These are phyloP conservation scores for Metschnikowia kofuensis DNA, from an alignment of 805 yeast species.

Conservation along the genomic window DNA sequence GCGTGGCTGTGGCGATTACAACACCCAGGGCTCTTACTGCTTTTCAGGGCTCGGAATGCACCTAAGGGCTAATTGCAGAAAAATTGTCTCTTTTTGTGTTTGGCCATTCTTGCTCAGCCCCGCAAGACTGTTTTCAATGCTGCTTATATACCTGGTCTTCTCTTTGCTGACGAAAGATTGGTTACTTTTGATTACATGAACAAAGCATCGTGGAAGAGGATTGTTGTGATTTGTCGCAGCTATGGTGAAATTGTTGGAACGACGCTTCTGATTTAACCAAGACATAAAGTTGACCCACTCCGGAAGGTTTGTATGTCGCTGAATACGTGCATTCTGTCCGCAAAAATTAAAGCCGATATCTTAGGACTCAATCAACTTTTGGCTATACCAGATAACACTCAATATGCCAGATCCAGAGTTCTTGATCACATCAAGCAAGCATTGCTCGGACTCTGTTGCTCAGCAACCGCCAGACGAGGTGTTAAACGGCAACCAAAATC, in stretches of 20 bases:
- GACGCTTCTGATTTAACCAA: constrained; percentile 2
- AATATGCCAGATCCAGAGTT: constrained; percentile 43
- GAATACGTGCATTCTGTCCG: not conserved
- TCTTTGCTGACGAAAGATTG: not conserved
- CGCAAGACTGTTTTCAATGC: too few species aligned
- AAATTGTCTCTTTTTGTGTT: not conserved
- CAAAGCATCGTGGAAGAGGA: constrained; percentile 1
- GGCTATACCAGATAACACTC: too few species aligned
- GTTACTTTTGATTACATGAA: not conserved
- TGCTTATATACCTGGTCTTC: not conserved
- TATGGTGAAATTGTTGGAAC: constrained; percentile 10
- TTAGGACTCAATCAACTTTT: too few species aligned
- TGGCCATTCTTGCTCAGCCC: not conserved
- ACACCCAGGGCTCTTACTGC: too few species aligned
- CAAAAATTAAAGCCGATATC: not conserved
- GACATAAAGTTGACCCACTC: constrained; percentile 1
- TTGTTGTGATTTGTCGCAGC: constrained; percentile 5
- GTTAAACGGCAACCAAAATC: constrained; percentile 41
- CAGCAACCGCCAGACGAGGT: constrained; percentile 28
- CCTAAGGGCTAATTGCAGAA: too few species aligned
- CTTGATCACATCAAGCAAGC: constrained; percentile 26
- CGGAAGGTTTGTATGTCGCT: constrained; percentile 1
- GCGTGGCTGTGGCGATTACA: too few species aligned
- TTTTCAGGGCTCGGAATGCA: too few species aligned
- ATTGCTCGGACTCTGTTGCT: constrained; percentile 17